phyloP scores from a whole-genome alignment of 352 stramenopile genomes.

The Phytophthora multivora region DNA sequence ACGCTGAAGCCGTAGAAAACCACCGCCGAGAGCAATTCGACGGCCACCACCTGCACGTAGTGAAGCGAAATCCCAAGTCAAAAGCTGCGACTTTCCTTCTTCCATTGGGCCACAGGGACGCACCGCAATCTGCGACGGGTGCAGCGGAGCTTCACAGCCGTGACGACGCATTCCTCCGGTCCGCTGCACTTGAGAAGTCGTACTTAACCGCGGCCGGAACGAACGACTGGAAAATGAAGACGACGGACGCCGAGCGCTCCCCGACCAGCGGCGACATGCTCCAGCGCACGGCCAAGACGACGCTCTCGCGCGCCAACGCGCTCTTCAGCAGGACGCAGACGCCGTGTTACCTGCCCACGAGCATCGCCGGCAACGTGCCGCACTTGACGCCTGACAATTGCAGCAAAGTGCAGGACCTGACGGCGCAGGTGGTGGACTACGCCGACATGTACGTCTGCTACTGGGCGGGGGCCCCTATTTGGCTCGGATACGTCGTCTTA shows the following conservation, averaged over 20 bases:
- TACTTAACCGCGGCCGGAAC: conserved; percentile 12
- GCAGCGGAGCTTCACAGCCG: conserved; percentile 51
- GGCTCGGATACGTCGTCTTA: neutral
- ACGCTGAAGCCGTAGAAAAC: conserved; percentile 57
- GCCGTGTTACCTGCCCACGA: conserved; percentile 77
- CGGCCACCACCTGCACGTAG: conserved; percentile 37
- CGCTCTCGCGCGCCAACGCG: conserved; percentile 15
- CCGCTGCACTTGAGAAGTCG: conserved; percentile 14
- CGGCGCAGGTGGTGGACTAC: conserved; percentile 67
- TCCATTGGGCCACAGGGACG: no score
- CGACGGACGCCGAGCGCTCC: conserved; percentile 8
- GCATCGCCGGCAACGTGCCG: conserved; percentile 67
- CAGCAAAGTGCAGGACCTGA: conserved; percentile 60
- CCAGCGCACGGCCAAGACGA: conserved; percentile 8
- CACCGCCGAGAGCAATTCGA: conserved; percentile 39
- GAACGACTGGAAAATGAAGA: neutral
- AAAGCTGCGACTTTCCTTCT: no score
- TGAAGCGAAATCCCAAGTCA: neutral
- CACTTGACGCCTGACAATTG: conserved; percentile 82
- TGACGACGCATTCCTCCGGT: conserved; percentile 32
- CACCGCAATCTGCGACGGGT: conserved; percentile 46
- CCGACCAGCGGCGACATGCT: conserved; percentile 40
- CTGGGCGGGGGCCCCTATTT: neutral
- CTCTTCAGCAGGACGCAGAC: conserved; percentile 52
- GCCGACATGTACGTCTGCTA: conserved; percentile 62